Evolutionary conservation across 805 yeast genomes (phyloP).

Genomic region (Candida parachauliodes): DNA sequence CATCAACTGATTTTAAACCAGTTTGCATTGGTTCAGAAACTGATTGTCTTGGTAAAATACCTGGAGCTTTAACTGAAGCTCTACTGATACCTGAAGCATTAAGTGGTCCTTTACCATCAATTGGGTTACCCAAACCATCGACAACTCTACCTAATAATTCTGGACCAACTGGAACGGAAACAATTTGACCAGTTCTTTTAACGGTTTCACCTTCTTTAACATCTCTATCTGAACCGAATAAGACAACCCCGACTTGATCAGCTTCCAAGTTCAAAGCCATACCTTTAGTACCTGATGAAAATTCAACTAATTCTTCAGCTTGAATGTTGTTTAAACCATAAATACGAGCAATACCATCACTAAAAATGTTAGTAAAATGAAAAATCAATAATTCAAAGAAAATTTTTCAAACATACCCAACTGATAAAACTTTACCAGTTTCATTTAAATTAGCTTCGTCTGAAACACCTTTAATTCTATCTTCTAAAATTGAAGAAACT

Average conservation of each 20-base stretch:
- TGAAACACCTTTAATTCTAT: constrained; percentile 98
- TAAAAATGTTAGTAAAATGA: constrained; percentile 39
- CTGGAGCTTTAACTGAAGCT: constrained; percentile 99
- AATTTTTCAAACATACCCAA: constrained; percentile 61
- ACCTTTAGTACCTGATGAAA: constrained; percentile 99
- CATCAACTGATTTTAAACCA: constrained; percentile 98
- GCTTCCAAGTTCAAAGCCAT: constrained; percentile 99
- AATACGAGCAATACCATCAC: constrained; percentile 99
- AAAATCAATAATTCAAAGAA: background rate
- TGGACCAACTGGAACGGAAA: constrained; percentile 98
- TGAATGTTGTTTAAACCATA: constrained; percentile 99
- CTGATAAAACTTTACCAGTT: constrained; percentile 98
- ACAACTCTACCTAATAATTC: constrained; percentile 98
- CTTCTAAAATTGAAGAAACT: constrained; percentile 98
- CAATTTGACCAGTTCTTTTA: constrained; percentile 99
- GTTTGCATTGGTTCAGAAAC: constrained; percentile 99
- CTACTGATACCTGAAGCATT: constrained; percentile 78
- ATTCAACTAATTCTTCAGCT: constrained; percentile 99
- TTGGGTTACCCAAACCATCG: constrained; percentile 98
- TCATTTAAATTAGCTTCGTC: constrained; percentile 97
- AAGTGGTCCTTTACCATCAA: constrained; percentile 99
- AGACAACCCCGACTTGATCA: constrained; percentile 99
- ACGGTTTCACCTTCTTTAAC: constrained; percentile 99
- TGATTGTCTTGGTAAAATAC: constrained; percentile 98
- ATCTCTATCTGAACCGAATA: constrained; percentile 98